Evolutionary conservation across 1,139 yeast species (phyloP).

Genomic region (Taiozyma onychis): DNA sequence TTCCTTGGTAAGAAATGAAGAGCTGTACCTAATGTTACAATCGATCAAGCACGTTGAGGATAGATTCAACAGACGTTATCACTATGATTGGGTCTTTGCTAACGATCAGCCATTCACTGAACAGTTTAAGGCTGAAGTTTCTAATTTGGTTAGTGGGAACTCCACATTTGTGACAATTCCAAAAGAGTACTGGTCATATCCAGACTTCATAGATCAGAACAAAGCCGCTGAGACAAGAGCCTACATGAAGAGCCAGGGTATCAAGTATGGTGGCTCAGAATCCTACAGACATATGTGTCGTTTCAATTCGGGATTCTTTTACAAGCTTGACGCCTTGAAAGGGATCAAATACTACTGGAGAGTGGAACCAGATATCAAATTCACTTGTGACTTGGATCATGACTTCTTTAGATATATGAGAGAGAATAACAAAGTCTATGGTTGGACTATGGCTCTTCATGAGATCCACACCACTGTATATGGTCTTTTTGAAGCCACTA

Average conservation of each 20-base stretch:
- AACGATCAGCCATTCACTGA: slow-evolving; percentile 49
- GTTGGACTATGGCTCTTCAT: slow-evolving; percentile 49
- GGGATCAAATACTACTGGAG: slow-evolving; percentile 63
- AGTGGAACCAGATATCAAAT: slow-evolving; percentile 53
- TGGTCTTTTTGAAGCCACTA: slow-evolving; percentile 54
- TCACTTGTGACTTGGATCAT: slow-evolving; percentile 47
- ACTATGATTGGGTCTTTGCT: slow-evolving; percentile 61
- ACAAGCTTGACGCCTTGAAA: slow-evolving; percentile 47
- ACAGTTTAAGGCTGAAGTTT: slow-evolving; percentile 38
- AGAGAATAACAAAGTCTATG: slow-evolving; percentile 44
- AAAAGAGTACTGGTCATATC: slow-evolving; percentile 66
- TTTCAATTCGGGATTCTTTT: slow-evolving; percentile 50
- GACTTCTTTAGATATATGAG: slow-evolving; percentile 50
- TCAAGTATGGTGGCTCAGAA: slow-evolving; percentile 51
- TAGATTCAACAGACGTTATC: slow-evolving; percentile 45
- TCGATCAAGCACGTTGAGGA: slow-evolving; percentile 51
- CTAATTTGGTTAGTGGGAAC: slow-evolving; percentile 49
- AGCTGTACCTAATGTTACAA: slow-evolving; percentile 40
- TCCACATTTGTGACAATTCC: slow-evolving; percentile 63
- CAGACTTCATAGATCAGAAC: slow-evolving; percentile 54
- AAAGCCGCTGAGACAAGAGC: slow-evolving; percentile 49
- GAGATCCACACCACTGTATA: slow-evolving; percentile 48
- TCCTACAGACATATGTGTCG: slow-evolving; percentile 61
- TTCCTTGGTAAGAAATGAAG: slow-evolving; percentile 49
- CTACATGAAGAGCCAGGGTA: slow-evolving; percentile 35